phyloP scores from a whole-genome alignment of 768 basidiomycete genomes.

The Lentinus tigrinus region DNA sequence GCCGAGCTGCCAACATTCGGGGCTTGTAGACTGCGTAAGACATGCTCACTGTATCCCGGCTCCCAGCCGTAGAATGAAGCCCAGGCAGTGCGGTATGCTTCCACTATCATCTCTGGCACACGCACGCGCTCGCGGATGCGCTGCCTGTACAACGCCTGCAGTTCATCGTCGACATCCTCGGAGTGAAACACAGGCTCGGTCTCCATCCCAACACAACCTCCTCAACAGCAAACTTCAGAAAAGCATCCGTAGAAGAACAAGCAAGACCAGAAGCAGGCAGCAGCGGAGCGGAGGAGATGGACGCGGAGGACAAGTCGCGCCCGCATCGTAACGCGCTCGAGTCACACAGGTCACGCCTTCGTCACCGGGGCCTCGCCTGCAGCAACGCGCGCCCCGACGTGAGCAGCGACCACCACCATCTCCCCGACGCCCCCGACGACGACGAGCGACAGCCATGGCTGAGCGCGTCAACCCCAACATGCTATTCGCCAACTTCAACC shows the following conservation, averaged over 20 bases:
- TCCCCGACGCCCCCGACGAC: background rate
- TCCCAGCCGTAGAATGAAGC: slow-evolving; percentile 49
- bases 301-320: background rate
- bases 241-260: background rate
- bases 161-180: background rate
- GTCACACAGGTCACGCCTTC: slow-evolving; percentile 8
- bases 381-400: slow-evolving; percentile 2
- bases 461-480: slow-evolving; percentile 46
- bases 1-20: background rate
- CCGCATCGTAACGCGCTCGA: background rate
- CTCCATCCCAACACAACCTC: too few species aligned
- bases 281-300: too few species aligned
- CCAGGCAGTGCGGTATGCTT: slow-evolving; percentile 41
- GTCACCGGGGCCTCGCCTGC: background rate
- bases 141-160: background rate
- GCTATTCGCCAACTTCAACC: slow-evolving; percentile 96
- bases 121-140: background rate
- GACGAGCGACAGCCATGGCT: slow-evolving; percentile 27
- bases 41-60: slow-evolving; percentile 26
- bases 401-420: slow-evolving; percentile 9
- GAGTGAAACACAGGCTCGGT: too few species aligned
- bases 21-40: slow-evolving; percentile 15
- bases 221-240: too few species aligned
- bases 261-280: too few species aligned
- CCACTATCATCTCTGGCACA: background rate